Base-by-base conservation (phyloP, 2,329 filamentous ascomycete species). In the Chaetomiaceae sp. region DNA sequence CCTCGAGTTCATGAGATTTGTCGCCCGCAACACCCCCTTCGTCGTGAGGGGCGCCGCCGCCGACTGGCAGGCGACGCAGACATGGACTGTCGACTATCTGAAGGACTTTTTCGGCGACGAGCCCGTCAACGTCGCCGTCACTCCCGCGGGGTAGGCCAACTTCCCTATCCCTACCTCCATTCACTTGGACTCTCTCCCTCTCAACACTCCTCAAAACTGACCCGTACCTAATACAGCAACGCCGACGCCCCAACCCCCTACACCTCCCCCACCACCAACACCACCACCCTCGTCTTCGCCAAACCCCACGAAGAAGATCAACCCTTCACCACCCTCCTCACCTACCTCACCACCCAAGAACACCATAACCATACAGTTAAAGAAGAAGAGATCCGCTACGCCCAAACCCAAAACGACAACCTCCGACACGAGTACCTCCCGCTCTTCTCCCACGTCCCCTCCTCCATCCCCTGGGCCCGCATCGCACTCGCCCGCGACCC, bases 1-100 rank as follows among this genome's bases (percentile, higher is more conserved):
- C 0, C 77, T 94, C 6, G 85, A 91, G 64, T 92, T 92, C 66
- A 87, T 91, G 83, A 81, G 87, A 63, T 86, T 83, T 68, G 87
- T 91, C 19, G 78, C 85, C 15, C 77, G 75, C 33, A 94, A 92
- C 65, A 79, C 82, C 1, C 89, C 89, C 0, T 91, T 92, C 61
- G 80, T 92, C 3, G 73, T 91, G 25, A 78, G 85, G 34, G 72
- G 76, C 8, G 87, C 77, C 3, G 86, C 86, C 1, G 65, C 64
- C 0, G 68, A 76, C 33, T 92, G 88, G 87, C 71, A 73, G 36
- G 87, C 88, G 0, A 74, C 75, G 3, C 73, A 70, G 51, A 74
- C 70, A 47, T 94, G 89, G 89, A 77, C 79, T 55, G 75, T 78
- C 2, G 64, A 70, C 1, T 87, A 84, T 63, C 72, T 94, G 4